Evolutionary conservation across 805 yeast genomes (phyloP).

Genomic region (Wickerhamiella musiphila): DNA sequence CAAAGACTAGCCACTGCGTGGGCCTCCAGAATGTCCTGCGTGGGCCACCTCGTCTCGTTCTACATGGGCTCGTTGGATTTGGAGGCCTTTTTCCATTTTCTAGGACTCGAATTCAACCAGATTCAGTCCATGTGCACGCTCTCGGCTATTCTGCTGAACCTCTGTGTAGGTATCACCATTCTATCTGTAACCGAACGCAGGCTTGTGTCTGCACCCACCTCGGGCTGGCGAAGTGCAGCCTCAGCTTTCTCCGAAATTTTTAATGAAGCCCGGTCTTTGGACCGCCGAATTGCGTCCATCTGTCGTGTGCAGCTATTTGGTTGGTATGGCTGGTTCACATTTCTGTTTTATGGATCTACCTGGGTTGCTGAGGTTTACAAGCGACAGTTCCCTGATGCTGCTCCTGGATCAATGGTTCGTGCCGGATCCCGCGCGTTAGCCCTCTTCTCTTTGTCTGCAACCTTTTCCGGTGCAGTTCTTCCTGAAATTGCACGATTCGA

Average conservation of each 20-base stretch:
- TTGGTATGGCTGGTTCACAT: slow-evolving; percentile 53
- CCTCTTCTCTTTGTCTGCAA: slow-evolving; percentile 21
- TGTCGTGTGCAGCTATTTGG: slow-evolving; percentile 45
- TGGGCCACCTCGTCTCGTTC: slow-evolving; percentile 41
- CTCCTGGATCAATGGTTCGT: slow-evolving; percentile 19
- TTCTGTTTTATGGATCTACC: slow-evolving; percentile 46
- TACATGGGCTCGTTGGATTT: slow-evolving; percentile 34
- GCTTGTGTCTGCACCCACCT: slow-evolving; percentile 25
- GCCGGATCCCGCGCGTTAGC: slow-evolving; percentile 22
- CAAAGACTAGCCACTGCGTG: slow-evolving; percentile 46
- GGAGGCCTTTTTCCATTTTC: slow-evolving; percentile 21
- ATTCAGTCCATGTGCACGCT: slow-evolving; percentile 32
- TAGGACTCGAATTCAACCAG: slow-evolving; percentile 32
- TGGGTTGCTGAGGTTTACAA: slow-evolving; percentile 44
- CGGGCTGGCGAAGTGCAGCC: slow-evolving; percentile 5
- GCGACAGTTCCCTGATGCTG: slow-evolving; percentile 21
- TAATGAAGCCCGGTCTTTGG: slow-evolving; percentile 19
- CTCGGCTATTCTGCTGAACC: slow-evolving; percentile 27
- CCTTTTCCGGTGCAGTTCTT: slow-evolving; percentile 9
- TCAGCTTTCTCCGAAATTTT: slow-evolving; percentile 3
- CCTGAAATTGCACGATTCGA: slow-evolving; percentile 5
- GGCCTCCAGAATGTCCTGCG: slow-evolving; percentile 49
- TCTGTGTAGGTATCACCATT: slow-evolving; percentile 27
- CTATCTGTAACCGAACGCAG: slow-evolving; percentile 31
- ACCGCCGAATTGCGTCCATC: slow-evolving; percentile 33